Conservation (phyloP, 2,329 filamentous ascomycete genomes). For the Penicillium sp. region DNA sequence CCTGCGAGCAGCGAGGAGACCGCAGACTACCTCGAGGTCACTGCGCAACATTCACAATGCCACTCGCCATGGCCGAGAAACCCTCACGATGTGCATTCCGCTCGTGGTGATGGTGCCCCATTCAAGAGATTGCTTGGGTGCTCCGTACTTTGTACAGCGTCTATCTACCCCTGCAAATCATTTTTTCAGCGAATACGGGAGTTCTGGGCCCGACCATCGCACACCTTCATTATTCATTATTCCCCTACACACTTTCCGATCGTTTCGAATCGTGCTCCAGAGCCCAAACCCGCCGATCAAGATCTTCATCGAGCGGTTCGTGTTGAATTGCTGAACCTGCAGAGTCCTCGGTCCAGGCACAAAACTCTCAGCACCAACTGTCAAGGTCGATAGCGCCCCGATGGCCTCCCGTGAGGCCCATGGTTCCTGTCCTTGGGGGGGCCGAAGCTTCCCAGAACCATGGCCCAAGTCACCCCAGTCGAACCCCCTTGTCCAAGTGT, state of each 20-base stretch:
- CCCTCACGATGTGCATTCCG: neutral
- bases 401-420: neutral
- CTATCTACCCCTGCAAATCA: neutral
- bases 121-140: too few relatives aligned
- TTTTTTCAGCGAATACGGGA: neutral
- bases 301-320: constrained; percentile 3
- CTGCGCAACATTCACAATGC: neutral
- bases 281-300: constrained; percentile 1
- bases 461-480: neutral
- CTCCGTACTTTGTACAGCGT: too few relatives aligned
- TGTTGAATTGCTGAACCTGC: neutral
- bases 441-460: constrained; percentile 8
- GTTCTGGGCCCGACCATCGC: neutral
- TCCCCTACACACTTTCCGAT: constrained; percentile 1
- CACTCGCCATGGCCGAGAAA: neutral
- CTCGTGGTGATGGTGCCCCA: neutral
- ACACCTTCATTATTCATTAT: neutral
- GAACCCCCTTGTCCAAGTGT: neutral
- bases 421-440: constrained; percentile 10
- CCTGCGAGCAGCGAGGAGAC: constrained; percentile 17
- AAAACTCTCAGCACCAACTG: constrained; percentile 3
- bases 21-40: neutral
- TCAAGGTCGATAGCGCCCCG: neutral
- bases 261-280: neutral
- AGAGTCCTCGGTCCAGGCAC: too few relatives aligned